These are phyloP conservation scores for Picea glauca DNA, from an alignment of 75 land plant species.

Conservation along the genomic window DNA sequence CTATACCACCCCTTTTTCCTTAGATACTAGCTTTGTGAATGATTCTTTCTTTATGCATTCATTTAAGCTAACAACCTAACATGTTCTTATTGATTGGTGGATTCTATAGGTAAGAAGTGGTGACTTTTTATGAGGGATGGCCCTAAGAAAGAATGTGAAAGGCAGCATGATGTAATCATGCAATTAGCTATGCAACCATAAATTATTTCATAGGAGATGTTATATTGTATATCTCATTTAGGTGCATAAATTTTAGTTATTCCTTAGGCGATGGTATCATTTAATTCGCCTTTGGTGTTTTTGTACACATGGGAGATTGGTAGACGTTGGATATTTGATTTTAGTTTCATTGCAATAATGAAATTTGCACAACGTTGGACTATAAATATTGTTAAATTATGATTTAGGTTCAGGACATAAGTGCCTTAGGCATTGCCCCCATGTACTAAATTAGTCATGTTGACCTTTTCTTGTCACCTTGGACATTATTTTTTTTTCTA, in stretches of 20 bases:
- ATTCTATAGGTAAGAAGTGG: no score
- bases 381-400: neutral
- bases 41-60: no score
- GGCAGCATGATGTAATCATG: no score
- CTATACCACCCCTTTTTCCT: no score
- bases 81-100: no score
- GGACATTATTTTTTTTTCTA: neutral
- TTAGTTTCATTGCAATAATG: neutral
- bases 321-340: neutral
- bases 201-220: no score
- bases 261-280: neutral
- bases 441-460: neutral
- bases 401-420: neutral
- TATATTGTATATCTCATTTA: neutral
- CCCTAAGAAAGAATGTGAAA: no score
- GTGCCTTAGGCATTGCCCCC: neutral
- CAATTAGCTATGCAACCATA: no score
- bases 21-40: no score
- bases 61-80: no score
- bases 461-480: neutral
- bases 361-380: neutral
- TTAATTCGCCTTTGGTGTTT: neutral
- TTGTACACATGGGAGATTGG: neutral
- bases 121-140: no score
- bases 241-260: neutral